These are phyloP conservation scores for Trapa bicornis DNA, from an alignment of 345 rosid species.

Conservation along the genomic window DNA sequence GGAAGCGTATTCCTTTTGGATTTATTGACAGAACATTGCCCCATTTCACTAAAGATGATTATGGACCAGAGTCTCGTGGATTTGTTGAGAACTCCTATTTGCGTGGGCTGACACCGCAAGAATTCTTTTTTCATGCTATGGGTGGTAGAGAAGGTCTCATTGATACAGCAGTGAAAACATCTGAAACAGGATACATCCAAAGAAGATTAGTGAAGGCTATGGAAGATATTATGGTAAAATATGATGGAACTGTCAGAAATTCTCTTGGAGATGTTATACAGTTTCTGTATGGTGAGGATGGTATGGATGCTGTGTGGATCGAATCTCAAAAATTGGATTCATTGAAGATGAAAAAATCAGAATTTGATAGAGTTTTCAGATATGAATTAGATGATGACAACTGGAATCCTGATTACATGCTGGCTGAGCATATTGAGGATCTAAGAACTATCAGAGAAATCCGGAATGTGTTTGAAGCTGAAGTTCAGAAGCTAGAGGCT, in stretches of 20 bases:
- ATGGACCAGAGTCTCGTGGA: conserved; percentile 98
- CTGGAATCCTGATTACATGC: conserved; percentile 80
- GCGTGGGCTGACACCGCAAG: conserved; percentile 97
- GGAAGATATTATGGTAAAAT: conserved; percentile 99
- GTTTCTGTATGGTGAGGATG: conserved; percentile 98
- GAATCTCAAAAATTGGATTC: conserved; percentile 93
- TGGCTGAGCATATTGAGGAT: conserved; percentile 79
- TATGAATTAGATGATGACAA: conserved; percentile 63
- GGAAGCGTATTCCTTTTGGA: conserved; percentile 93
- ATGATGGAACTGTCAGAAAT: conserved; percentile 96
- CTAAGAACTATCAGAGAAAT: conserved; percentile 77
- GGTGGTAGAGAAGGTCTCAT: conserved; percentile 99
- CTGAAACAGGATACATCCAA: conserved; percentile 98
- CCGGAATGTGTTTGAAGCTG: conserved; percentile 90
- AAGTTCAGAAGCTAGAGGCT: conserved; percentile 77
- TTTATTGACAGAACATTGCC: conserved; percentile 85
- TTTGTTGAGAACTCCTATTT: conserved; percentile 96
- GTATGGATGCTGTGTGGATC: conserved; percentile 98
- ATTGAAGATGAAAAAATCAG: conserved; percentile 69
- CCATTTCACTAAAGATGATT: conserved; percentile 90
- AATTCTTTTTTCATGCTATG: conserved; percentile 98
- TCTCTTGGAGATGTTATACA: conserved; percentile 96
- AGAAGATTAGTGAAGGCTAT: conserved; percentile 96
- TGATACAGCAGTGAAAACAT: conserved; percentile 97
- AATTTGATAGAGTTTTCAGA: conserved; percentile 68